Base-by-base conservation (phyloP, 2,329 filamentous ascomycete species). In the Hortaea werneckii region DNA sequence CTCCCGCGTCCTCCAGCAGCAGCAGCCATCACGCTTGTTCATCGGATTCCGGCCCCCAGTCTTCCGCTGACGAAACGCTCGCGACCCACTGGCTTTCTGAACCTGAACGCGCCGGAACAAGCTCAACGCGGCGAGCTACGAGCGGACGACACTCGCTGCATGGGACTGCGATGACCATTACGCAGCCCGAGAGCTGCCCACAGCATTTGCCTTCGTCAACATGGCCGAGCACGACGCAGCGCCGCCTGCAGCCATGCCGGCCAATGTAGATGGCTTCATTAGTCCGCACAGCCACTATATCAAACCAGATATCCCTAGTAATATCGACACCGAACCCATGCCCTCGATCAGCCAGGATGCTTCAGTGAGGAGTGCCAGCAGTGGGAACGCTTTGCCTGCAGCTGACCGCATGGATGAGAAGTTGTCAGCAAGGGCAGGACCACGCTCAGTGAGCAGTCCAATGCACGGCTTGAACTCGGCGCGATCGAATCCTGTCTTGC, bases 401-500 rank as follows among this genome's bases (percentile, higher is more conserved):
- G 41, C 37, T 10, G 30, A 30, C 34, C 38, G 45, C n/a, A 41
- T 45, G 5, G 44, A 30, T 37, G 41, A 41, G 27, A 40, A 27
- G n/a, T 41, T 41, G 41, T 43, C 44, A 5, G 41, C 38, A 13
- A 35, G 42, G 12, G 40, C 10, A 11, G 44, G 45, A 32, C 12
- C 38, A 5, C 40, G 48, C 20, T 41, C 45, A 10, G 45, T 34
- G n/a, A 35, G 41, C 9, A 42, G 41, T 40, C 48, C 48, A 34
- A 32, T 35, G 6, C 26, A 12, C 11, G 39, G 50, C 6, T 48
- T 59, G 34, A 54, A 45, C 52, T 57, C 47, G 44, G 51, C 45
- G 29, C 55, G 52, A 40, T 62, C 59, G 29, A 55, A 53, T 29
- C 58, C 60, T 12, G 57, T 57, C 9, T 51, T 60, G 27, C 53